Evolutionary conservation across 2,329 filamentous ascomycete species (phyloP), one percentile per base, ranked within the genome.

Genomic region (Canariomyces notabilis): DNA sequence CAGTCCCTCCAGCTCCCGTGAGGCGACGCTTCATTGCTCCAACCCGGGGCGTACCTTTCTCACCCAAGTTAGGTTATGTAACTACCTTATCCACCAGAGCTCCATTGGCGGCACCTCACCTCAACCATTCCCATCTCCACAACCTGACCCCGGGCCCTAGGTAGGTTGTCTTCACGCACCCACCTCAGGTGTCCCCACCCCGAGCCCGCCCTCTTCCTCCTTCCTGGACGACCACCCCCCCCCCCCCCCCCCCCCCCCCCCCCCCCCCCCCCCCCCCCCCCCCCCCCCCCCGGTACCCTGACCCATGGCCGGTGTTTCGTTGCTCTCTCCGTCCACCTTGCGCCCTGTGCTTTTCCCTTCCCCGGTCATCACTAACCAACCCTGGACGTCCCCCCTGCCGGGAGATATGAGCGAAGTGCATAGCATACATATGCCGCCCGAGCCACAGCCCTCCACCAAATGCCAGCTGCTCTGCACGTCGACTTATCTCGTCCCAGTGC

Each of bases 371-470:
- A n/a, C n/a, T n/a, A n/a, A n/a, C n/a, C 50, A 37, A 40, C 43
- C 50, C 59, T 53, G 57, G 59, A 56, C 56, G 52, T 52, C n/a
- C 57, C 62, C 67, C 66, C 59, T 67, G 64, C 57, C 60, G 52
- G 55, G 64, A 66, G 29, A 36, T 57, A 61, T 59, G 59, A n/a
- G n/a, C n/a, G n/a, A n/a, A 16, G 41, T 64, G 62, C 62, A 51
- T 49, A 50, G 46, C 57, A 65, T 66, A 67, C 65, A 57, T 55
- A 58, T 60, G 59, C 58, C 57, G 55, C 57, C 55, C 54, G 49
- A 48, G 50, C n/a, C 51, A 53, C 55, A 55, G 54, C 53, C 57
- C 48, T 54, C 51, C 53, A 55, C 55, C 48, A 44, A 50, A 57
- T 52, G 48, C 52, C 51, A 53, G 48, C 46, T 46, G 34, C 53